These are phyloP conservation scores for Tricholoma terreum DNA, from an alignment of 768 basidiomycete genomes.

Conservation along the genomic window DNA sequence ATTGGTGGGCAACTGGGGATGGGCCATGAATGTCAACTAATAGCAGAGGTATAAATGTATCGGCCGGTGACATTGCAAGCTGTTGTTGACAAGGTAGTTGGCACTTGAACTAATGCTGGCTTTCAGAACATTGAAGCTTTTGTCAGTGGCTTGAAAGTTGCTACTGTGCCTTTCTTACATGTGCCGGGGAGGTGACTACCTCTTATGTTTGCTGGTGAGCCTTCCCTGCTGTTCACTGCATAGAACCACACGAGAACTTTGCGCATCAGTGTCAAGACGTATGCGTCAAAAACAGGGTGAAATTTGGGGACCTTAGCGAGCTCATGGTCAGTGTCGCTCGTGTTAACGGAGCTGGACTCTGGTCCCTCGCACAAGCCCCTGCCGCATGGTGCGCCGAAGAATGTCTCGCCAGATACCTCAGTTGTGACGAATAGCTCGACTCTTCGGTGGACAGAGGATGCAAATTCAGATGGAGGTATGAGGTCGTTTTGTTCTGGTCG, in stretches of 20 bases:
- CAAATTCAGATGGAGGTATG: constrained; percentile 43
- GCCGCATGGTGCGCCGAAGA: constrained; percentile 52
- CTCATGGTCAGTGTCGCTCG: constrained; percentile 47
- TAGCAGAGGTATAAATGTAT: too few species aligned
- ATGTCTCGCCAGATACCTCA: constrained; percentile 43
- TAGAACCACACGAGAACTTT: constrained; percentile 55
- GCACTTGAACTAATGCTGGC: too few species aligned
- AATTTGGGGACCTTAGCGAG: constrained; percentile 53
- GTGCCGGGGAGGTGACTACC: constrained; percentile 57
- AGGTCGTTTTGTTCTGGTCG: constrained; percentile 50
- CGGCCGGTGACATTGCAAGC: too few species aligned
- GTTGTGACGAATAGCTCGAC: constrained; percentile 55
- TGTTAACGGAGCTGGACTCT: constrained; percentile 50
- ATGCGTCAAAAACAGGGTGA: constrained; percentile 46
- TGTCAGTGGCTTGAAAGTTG: too few species aligned
- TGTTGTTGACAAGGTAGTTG: too few species aligned
- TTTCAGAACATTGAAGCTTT: too few species aligned
- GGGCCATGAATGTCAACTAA: too few species aligned
- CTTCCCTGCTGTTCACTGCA: constrained; percentile 54
- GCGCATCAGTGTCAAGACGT: constrained; percentile 58
- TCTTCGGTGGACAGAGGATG: constrained; percentile 42
- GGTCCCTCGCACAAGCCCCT: constrained; percentile 53
- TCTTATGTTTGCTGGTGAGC: constrained; percentile 47
- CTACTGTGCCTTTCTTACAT: too few species aligned
- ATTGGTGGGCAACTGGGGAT: too few species aligned